Conservation (phyloP, 2,329 filamentous ascomycete genomes). For the Blumeriella jaapii region DNA sequence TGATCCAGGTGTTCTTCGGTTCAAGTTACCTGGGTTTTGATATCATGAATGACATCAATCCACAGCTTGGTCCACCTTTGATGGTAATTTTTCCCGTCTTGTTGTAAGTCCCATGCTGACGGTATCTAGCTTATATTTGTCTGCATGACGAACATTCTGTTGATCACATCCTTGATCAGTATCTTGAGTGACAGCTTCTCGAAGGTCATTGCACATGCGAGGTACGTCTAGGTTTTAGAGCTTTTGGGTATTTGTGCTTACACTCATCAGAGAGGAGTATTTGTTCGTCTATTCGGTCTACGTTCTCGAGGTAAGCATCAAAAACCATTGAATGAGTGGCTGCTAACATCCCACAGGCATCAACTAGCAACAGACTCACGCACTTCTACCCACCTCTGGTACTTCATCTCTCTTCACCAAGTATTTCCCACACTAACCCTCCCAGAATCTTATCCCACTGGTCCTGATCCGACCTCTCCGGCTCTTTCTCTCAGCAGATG, state of each 20-base stretch:
- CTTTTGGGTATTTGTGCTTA: too few species aligned
- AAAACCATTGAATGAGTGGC: not conserved
- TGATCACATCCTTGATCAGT: constrained; percentile 69
- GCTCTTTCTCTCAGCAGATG: constrained; percentile 52
- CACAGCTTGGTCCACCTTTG: constrained; percentile 25
- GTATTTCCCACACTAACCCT: too few species aligned
- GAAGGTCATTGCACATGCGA: constrained; percentile 45
- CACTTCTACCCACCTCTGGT: constrained; percentile 57
- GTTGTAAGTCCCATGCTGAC: not conserved
- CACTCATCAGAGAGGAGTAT: constrained; percentile 51
- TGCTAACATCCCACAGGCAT: constrained; percentile 34
- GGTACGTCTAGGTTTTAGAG: too few species aligned
- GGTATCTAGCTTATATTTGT: constrained; percentile 48
- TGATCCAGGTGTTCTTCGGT: constrained; percentile 74
- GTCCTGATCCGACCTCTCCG: constrained; percentile 61
- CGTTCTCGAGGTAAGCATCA: constrained; percentile 37
- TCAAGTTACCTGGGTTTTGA: constrained; percentile 65
- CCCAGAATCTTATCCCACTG: constrained; percentile 60
- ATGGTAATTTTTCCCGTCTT: constrained; percentile 30
- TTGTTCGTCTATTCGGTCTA: constrained; percentile 63
- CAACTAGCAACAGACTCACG: constrained; percentile 55
- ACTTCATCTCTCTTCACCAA: too few species aligned
- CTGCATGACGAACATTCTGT: constrained; percentile 63
- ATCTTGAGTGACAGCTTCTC: constrained; percentile 65
- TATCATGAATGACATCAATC: constrained; percentile 40